phyloP scores from a whole-genome alignment of 2,329 filamentous ascomycete species.

The Xylariaceae sp. region DNA sequence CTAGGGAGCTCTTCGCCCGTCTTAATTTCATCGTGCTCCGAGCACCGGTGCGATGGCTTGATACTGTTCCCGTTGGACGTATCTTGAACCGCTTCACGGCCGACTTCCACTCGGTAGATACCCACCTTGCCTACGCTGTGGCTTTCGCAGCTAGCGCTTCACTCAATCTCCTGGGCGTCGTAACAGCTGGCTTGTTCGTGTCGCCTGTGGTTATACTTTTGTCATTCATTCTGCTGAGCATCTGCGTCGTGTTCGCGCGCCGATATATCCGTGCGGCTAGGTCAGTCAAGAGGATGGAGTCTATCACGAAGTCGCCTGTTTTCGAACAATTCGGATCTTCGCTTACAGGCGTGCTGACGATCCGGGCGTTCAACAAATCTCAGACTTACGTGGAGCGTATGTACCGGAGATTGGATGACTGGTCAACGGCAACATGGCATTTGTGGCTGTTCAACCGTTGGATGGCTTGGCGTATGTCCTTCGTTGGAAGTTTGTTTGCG shows the following conservation, averaged over 20 bases:
- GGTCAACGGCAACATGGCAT: constrained; percentile 62
- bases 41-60: constrained; percentile 73
- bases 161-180: constrained; percentile 60
- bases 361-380: constrained; percentile 69
- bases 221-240: constrained; percentile 52
- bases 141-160: constrained; percentile 56
- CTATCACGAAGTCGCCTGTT: constrained; percentile 70
- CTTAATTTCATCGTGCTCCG: constrained; percentile 65
- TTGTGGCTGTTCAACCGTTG: constrained; percentile 71
- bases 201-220: constrained; percentile 63
- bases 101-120: constrained; percentile 72
- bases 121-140: constrained; percentile 59
- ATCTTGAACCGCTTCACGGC: constrained; percentile 74
- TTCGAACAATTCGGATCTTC: constrained; percentile 76
- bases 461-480: constrained; percentile 68
- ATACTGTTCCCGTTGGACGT: constrained; percentile 72
- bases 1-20: constrained; percentile 62
- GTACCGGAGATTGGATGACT: constrained; percentile 65
- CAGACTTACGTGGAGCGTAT: constrained; percentile 65
- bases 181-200: constrained; percentile 63
- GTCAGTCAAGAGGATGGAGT: constrained; percentile 73
- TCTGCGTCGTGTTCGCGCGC: constrained; percentile 55
- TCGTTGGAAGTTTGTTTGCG: constrained; percentile 66
- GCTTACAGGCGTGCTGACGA: constrained; percentile 67
- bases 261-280: constrained; percentile 67